phyloP scores from a whole-genome alignment of 805 yeast genomes.

The Tetrapisispora phaffii region DNA sequence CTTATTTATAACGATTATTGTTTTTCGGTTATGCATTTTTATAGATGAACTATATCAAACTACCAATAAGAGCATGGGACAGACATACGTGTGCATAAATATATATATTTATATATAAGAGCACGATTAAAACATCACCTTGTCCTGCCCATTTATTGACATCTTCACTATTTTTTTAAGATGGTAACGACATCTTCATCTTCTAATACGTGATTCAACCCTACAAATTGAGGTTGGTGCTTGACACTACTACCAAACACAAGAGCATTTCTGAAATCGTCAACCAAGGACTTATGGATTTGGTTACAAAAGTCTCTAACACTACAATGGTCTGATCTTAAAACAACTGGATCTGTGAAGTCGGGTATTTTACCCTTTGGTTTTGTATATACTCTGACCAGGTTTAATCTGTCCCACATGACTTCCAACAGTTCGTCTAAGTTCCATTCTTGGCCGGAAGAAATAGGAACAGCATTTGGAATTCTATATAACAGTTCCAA shows the following conservation, averaged over 20 bases:
- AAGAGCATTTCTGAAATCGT: conserved; percentile 84
- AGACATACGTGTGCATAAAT: background rate
- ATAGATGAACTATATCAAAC: background rate
- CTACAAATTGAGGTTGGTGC: conserved; percentile 96
- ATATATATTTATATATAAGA: no score
- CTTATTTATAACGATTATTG: background rate
- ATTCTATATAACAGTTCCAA: conserved; percentile 81
- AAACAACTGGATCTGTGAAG: conserved; percentile 87
- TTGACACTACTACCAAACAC: conserved; percentile 92
- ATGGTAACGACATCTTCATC: conserved; percentile 98
- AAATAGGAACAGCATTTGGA: conserved; percentile 95
- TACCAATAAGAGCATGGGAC: no score
- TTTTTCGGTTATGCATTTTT: background rate
- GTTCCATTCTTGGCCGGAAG: conserved; percentile 95
- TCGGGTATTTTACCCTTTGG: conserved; percentile 94
- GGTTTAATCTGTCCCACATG: conserved; percentile 89
- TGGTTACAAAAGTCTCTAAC: conserved; percentile 95
- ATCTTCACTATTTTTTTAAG: conserved; percentile 47
- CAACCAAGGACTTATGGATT: conserved; percentile 89
- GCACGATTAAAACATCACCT: background rate
- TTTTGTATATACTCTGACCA: conserved; percentile 93
- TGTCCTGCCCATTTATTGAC: background rate
- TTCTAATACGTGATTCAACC: conserved; percentile 68
- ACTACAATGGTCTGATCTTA: conserved; percentile 69
- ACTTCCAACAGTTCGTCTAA: conserved; percentile 85